Percentiles rank a stretch among this genome's conserved stretches.
Conservation (phyloP, 2,329 filamentous ascomycete species). For the Ophiostoma tasmaniense region DNA sequence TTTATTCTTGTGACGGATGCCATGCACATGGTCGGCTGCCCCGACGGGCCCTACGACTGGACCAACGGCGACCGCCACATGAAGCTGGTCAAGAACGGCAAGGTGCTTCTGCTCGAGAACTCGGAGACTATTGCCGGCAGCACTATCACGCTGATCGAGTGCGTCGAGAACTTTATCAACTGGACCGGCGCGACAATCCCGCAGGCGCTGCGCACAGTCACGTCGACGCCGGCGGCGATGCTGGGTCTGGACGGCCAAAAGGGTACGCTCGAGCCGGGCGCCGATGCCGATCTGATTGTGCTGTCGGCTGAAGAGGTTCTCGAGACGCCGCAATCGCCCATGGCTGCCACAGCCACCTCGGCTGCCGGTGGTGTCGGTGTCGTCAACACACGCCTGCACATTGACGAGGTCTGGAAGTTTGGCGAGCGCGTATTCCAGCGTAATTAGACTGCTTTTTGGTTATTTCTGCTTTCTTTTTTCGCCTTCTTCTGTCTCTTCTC, state of each 20-base stretch:
- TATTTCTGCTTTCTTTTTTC: not conserved
- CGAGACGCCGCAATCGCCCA: slow-evolving; percentile 12
- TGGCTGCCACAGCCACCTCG: slow-evolving; percentile 10
- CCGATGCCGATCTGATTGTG: slow-evolving; percentile 62
- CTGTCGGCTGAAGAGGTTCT: slow-evolving; percentile 44
- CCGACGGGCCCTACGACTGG: slow-evolving; percentile 79
- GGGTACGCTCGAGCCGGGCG: slow-evolving; percentile 54
- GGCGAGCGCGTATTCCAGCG: slow-evolving; percentile 42
- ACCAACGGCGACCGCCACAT: slow-evolving; percentile 59
- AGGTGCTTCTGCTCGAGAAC: slow-evolving; percentile 65
- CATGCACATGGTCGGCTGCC: slow-evolving; percentile 77
- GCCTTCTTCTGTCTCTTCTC: not conserved
- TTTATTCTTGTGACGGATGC: slow-evolving; percentile 88
- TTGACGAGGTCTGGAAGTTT: slow-evolving; percentile 80
- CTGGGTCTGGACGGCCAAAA: slow-evolving; percentile 59
- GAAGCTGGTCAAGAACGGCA: slow-evolving; percentile 60
- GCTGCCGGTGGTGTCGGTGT: slow-evolving; percentile 8
- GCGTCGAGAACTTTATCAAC: slow-evolving; percentile 70
- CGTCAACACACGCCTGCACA: slow-evolving; percentile 38
- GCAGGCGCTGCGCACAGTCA: slow-evolving; percentile 63
- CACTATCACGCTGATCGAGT: slow-evolving; percentile 68
- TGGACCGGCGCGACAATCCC: slow-evolving; percentile 64
- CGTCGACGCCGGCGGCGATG: slow-evolving; percentile 68
- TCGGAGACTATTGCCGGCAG: slow-evolving; percentile 71
- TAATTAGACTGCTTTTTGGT: not conserved